Base-by-base conservation (phyloP, 1,284 basidiomycete genomes). In the Moesziomyces aphidis region DNA sequence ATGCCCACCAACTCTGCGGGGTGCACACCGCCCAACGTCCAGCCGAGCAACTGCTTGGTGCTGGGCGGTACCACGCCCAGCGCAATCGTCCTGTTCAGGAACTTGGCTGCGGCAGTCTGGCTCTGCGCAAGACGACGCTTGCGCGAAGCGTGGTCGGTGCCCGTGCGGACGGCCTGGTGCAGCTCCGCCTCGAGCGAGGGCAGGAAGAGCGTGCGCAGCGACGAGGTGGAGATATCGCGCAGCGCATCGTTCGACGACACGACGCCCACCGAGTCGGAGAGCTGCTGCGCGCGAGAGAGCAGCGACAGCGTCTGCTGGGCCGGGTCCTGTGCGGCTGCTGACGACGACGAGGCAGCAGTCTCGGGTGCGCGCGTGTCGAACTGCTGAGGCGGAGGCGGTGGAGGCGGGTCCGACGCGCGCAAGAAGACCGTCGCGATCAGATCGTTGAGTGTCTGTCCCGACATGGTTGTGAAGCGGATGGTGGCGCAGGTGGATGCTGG, bases 121-220 rank as follows among this genome's bases (percentile, higher is more conserved):
- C 57, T 60, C 13, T 51, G 49, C 1, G 53, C n/a, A 8, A 79
- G 64, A 4, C 69, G 50, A 10, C 34, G 53, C 34, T 61, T 62
- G 24, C 74, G 57, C 19, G 51, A 50, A 11, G 24, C 44, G 7
- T 58, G 66, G 45, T 73, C 62, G 9, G 48, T 36, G 0, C 51
- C 50, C 3, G 69, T 69, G 0, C 59, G 50, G 1, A 73, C 60
- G 19, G 48, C 28, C 6, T 65, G 26, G 26, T 78, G 59, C 7
- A 78, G 50, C 28, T 75, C 59, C 1, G 72, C 60, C n/a, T 56
- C 52, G 10, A 81, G 61, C 11, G 76, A 78, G 11, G 69, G 57
- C 10, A 81, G 61, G 55, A 81, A 73, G 13, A 81, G 70, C 17
- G 67, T 68, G 4, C 79, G 79, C 21, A 81, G 68, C 9, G 78